Evolutionary conservation across 306 rosid species (phyloP).

Genomic region (Casuarina equisetifolia): DNA sequence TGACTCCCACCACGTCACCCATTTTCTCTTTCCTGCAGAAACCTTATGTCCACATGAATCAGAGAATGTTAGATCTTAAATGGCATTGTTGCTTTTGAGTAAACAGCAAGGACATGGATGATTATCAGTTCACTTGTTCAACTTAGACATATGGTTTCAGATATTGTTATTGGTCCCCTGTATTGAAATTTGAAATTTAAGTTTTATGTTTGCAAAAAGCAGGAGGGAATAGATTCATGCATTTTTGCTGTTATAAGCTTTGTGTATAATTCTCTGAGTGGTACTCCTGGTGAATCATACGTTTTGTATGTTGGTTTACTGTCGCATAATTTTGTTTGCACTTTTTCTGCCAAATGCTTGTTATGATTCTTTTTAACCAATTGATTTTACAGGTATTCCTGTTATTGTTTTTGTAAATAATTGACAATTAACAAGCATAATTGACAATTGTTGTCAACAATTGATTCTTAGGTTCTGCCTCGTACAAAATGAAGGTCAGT

Average conservation of each 20-base stretch:
- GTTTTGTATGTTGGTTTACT: background rate
- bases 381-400: constrained; percentile 8
- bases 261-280: background rate
- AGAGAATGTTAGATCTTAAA: background rate
- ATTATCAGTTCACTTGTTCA: background rate
- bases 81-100: background rate
- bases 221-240: background rate
- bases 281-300: background rate
- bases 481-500: background rate
- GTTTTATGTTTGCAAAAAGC: background rate
- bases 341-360: background rate
- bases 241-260: background rate
- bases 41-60: background rate
- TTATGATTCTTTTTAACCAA: background rate
- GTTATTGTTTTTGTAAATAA: background rate
- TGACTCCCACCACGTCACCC: background rate
- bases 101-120: background rate
- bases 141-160: background rate
- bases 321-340: background rate
- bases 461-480: background rate
- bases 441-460: constrained; percentile 6
- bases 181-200: background rate
- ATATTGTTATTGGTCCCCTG: background rate
- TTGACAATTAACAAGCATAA: constrained; percentile 4
- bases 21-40: background rate